Conservation (phyloP, 2,329 filamentous ascomycete species). For the Arthrinium puccinioides region DNA sequence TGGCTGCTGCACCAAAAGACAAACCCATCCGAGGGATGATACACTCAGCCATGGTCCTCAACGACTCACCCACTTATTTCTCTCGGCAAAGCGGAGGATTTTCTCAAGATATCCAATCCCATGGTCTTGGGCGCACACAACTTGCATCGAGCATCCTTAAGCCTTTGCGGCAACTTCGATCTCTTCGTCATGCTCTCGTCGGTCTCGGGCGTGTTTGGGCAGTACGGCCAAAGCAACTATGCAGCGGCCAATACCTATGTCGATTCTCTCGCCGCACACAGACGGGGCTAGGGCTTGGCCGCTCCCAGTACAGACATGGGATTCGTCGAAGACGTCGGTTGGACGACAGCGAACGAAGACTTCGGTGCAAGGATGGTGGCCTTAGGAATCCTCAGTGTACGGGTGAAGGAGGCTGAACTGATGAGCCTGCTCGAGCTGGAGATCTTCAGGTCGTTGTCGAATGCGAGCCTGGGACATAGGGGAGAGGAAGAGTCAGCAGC, state of each 20-base stretch:
- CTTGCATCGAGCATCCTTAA: background rate
- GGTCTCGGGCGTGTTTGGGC: background rate
- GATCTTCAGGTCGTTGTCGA: background rate
- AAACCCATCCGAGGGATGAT: background rate
- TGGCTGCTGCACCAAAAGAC: background rate
- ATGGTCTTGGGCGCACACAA: background rate
- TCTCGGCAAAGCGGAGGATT: background rate
- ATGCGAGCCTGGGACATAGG: too few relatives aligned
- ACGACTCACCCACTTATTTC: background rate
- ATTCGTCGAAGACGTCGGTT: background rate
- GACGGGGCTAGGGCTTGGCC: background rate
- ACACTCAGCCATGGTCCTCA: background rate
- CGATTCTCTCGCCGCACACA: background rate
- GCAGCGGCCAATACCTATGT: background rate
- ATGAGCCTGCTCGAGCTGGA: background rate
- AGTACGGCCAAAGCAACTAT: background rate
- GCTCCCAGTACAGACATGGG: background rate
- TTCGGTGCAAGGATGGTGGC: background rate
- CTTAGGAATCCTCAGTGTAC: background rate
- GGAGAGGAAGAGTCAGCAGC: background rate
- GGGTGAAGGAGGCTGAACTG: background rate
- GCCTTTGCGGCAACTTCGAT: background rate
- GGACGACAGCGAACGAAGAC: background rate
- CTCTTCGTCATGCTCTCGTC: background rate
- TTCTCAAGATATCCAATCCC: background rate